Base-by-base conservation (phyloP, 2,329 filamentous ascomycete genomes). In the Bertia moriformis region DNA sequence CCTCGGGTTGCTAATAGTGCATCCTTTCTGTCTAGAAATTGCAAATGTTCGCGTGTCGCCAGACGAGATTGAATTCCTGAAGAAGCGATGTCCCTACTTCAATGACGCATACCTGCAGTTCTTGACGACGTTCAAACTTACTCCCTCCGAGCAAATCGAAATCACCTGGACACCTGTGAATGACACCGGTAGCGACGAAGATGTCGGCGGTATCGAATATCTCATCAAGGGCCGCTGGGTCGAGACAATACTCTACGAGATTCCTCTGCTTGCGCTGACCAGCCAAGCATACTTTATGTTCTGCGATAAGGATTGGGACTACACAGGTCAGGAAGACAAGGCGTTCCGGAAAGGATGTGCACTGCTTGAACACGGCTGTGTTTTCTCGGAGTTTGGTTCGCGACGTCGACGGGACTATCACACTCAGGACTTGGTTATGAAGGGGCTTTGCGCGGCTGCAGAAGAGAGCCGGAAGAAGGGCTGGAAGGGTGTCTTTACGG, bases 261-360 rank as follows among this genome's bases (percentile, higher is more conserved):
- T 98, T 42, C 91, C 91, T 0, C 70, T 98, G 17, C 70, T 98
- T 15, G 87, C 93, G 2, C 61, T 98, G 46, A 85, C 89, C 1
- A 95, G 87, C 37, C 89, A 98, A 58, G 86, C 91, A 38, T 98
- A 95, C 63, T 98, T 98, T 69, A 87, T 84, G 53, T 96, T 94
- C 60, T 85, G 87, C 65, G 87, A 98, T 54, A 84, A 63, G 39
- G 88, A 95, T 55, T 98, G 91, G 91, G 79, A 73, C 49, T 83
- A 96, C 51, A 73, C 83, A 4, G 81, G 80, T 2, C 91, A 98
- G 57, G 77, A 93, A 51, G 80, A 93, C 38, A 80, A 80, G 48
- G 88, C 91, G 1, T 85, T 78, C 45, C 65, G 73, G 5, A 98
- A 98, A 62, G 91, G 86, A 2, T 66, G 78, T 46, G 67, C 68